A percentile compares a stretch with the other conserved stretches of the same genome.
phyloP scores from a whole-genome alignment of 73 alveolate genomes.

The Paramecium biaurelia region DNA sequence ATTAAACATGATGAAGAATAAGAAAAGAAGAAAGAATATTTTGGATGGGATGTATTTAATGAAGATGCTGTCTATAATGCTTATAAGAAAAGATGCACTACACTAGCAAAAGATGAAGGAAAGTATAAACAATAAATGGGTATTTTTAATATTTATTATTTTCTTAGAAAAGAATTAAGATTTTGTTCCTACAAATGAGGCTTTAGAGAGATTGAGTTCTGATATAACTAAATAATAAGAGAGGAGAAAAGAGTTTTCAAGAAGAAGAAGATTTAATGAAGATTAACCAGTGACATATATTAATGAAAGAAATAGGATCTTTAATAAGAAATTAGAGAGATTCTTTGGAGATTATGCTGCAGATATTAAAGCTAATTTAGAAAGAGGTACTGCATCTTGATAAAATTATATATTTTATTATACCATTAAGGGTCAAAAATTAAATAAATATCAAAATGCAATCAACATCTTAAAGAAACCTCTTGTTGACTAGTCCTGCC shows the following conservation, averaged over 20 bases:
- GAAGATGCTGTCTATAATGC: slow-evolving; percentile 81
- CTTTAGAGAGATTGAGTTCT: slow-evolving; percentile 26
- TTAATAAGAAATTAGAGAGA: slow-evolving; percentile 91
- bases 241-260: slow-evolving; percentile 81
- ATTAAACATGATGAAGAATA: neutral
- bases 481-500: neutral
- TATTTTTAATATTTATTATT: neutral
- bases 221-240: slow-evolving; percentile 43
- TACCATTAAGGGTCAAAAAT: neutral
- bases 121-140: neutral
- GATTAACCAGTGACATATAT: slow-evolving; percentile 95
- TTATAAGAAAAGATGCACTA: slow-evolving; percentile 68
- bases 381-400: slow-evolving; percentile 95
- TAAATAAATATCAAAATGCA: neutral
- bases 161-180: neutral
- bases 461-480: neutral
- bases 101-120: slow-evolving; percentile 37
- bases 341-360: slow-evolving; percentile 87
- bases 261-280: slow-evolving; percentile 89
- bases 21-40: neutral
- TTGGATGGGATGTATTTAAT: slow-evolving; percentile 70
- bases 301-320: slow-evolving; percentile 94
- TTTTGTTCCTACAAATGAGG: neutral
- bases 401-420: neutral
- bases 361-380: slow-evolving; percentile 86